Conservation (phyloP, 306 rosid species). For the Cyclanthera cordifolia region DNA sequence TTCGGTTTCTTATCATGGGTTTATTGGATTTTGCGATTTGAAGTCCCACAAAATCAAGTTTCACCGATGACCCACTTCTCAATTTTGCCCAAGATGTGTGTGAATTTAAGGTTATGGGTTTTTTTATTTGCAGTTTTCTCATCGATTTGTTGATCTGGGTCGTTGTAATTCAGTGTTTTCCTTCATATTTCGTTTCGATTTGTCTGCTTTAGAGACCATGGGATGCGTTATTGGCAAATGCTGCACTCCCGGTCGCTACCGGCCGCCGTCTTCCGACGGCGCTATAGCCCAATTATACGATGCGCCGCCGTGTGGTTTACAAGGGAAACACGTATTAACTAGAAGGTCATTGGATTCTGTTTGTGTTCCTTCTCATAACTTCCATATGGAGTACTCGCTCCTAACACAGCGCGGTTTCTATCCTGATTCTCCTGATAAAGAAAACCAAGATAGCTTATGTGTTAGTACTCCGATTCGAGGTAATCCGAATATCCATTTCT, state of each 20-base stretch:
- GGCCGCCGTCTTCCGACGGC: conserved; percentile 36
- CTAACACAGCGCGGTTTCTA: conserved; percentile 84
- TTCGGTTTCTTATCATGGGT: neutral
- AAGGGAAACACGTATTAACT: conserved; percentile 54
- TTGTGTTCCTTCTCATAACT: conserved; percentile 59
- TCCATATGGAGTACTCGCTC: conserved; percentile 60
- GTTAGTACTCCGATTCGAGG: conserved; percentile 64
- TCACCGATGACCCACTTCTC: neutral
- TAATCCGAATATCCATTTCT: conserved; percentile 64
- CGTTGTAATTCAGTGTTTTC: neutral
- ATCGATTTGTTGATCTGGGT: neutral
- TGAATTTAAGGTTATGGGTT: neutral
- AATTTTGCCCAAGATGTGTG: neutral
- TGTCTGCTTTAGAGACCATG: conserved; percentile 48
- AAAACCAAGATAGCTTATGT: conserved; percentile 76
- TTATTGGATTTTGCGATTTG: neutral
- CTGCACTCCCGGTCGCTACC: conserved; percentile 34
- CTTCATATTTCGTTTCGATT: too few relatives aligned
- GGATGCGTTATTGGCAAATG: conserved; percentile 86
- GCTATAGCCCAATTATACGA: conserved; percentile 41
- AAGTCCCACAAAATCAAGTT: neutral
- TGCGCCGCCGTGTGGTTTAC: conserved; percentile 28
- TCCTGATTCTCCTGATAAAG: conserved; percentile 71
- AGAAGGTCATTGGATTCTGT: conserved; percentile 56
- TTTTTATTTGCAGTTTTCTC: neutral